Percentiles rank a stretch among this genome's conserved stretches.
Conservation (phyloP, 257 asterid species). For the Solanum bulbocastanum region DNA sequence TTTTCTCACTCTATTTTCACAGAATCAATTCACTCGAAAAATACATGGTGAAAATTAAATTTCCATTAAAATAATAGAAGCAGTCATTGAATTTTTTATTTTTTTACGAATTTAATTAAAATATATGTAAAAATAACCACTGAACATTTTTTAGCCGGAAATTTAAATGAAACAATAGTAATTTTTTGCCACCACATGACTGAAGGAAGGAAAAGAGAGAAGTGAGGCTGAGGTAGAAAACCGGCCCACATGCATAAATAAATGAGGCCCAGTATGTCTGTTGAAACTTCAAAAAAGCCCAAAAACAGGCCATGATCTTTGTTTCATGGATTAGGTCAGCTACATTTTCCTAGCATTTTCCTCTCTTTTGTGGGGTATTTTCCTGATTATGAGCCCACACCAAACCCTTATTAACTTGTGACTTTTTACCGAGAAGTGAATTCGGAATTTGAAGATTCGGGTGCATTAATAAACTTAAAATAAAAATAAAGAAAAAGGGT, state of each 20-base stretch:
- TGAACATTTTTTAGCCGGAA: no score
- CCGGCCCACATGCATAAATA: conserved; percentile 22
- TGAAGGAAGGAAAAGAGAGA: neutral
- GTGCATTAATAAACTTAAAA: no score
- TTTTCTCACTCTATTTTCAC: no score
- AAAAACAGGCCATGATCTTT: conserved; percentile 21
- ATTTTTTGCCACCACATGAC: neutral
- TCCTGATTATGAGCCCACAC: neutral
- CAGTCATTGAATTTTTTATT: neutral
- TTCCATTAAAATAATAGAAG: no score
- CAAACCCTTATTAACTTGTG: neutral
- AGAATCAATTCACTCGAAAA: neutral
- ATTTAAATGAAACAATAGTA: neutral
- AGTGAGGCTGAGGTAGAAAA: conserved; percentile 13
- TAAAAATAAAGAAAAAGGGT: neutral
- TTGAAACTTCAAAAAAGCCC: conserved; percentile 21
- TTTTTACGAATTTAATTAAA: no score
- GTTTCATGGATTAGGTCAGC: conserved; percentile 20
- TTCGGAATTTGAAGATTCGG: no score
- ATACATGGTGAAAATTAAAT: rapidly evolving
- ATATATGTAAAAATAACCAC: no score
- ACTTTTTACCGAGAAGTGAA: neutral
- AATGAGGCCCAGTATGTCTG: conserved; percentile 20
- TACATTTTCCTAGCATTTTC: conserved; percentile 6
- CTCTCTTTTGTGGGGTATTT: conserved; percentile 8